Conservation (phyloP, 495 filamentous ascomycete species). For the Pyrenula massariospora region DNA sequence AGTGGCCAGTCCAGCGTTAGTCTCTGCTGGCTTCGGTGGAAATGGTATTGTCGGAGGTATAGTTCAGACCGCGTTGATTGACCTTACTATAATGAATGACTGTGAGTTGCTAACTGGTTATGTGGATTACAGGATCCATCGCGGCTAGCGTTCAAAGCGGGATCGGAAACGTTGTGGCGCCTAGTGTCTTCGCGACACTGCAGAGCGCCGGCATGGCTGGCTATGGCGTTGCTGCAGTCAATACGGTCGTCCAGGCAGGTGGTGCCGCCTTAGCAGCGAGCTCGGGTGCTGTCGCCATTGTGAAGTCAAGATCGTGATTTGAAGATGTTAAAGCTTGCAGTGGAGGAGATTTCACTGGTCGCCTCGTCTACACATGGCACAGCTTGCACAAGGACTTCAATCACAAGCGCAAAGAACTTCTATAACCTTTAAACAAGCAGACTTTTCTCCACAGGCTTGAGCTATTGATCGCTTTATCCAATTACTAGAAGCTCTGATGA, state of each 20-base stretch:
- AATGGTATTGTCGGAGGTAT: background rate
- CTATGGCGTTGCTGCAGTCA: slow-evolving; percentile 10
- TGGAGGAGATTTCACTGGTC: too few relatives aligned
- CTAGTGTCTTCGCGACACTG: slow-evolving; percentile 9
- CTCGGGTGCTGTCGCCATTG: background rate
- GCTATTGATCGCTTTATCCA: too few relatives aligned
- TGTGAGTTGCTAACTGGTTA: background rate
- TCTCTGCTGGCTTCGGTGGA: background rate
- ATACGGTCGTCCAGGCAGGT: slow-evolving; percentile 5
- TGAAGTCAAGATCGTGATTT: background rate
- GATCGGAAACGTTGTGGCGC: slow-evolving; percentile 8
- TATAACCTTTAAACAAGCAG: too few relatives aligned
- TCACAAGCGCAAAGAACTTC: too few relatives aligned
- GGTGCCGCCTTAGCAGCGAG: background rate
- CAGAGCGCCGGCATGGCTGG: slow-evolving; percentile 16
- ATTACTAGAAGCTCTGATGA: too few relatives aligned
- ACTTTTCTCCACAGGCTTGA: too few relatives aligned
- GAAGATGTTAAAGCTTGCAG: too few relatives aligned
- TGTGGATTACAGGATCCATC: slow-evolving; percentile 5
- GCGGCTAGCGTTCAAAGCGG: slow-evolving; percentile 8
- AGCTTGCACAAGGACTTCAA: too few relatives aligned
- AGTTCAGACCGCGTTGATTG: background rate
- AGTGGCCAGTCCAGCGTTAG: background rate
- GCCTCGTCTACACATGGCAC: too few relatives aligned
- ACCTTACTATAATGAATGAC: background rate